Evolutionary conservation across 169 alveolate genomes (phyloP), one percentile per base, ranked within the genome.

Genomic region (Plasmodium adleri): DNA sequence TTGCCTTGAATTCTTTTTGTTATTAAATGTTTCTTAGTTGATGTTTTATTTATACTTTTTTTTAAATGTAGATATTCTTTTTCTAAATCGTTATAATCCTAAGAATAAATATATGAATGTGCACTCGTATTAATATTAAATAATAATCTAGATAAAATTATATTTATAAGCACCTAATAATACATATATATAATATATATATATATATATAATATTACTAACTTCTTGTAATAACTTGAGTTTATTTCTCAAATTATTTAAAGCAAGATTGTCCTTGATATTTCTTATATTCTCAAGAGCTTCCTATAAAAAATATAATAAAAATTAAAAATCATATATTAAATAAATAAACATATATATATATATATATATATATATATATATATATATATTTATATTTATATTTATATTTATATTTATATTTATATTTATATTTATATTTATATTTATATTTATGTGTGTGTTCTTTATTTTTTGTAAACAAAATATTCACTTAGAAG

Each of bases 1-100:
- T 13, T n/a, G 56, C 32, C 13, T 80, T 3, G 66, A 13, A 71
- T 62, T 39, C 49, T 24, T 32, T 32, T 72, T 9, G 68, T 47
- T 20, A 63, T 2, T 8, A 28, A 28, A 49, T 15, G 49, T 43
- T 17, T 43, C 17, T 67, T 80, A 22, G 67, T 80, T 20, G 74
- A 28, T 15, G 83, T 56, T 80, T 80, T 80, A 60, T 28, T 68
- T 39, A 47, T 15, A 49, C 63, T 80, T 26, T 72, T 66, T 68
- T 80, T 80, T 43, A 80, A 54, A 63, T 54, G 12, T 58, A 72
- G 17, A 49, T 80, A 24, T 17, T 80, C 90, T 56, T 67, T 68
- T 68, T 80, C 85, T 66, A 80, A 54, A 24, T 56, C 43, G 32
- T 32, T 32, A 62, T 22, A 67, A n/a, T 80, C 68, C 90, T 80